A percentile compares a stretch with the other conserved stretches of the same genome.
Evolutionary conservation across 2,329 filamentous ascomycete species (phyloP).

Genomic region (Xylaria sp.): DNA sequence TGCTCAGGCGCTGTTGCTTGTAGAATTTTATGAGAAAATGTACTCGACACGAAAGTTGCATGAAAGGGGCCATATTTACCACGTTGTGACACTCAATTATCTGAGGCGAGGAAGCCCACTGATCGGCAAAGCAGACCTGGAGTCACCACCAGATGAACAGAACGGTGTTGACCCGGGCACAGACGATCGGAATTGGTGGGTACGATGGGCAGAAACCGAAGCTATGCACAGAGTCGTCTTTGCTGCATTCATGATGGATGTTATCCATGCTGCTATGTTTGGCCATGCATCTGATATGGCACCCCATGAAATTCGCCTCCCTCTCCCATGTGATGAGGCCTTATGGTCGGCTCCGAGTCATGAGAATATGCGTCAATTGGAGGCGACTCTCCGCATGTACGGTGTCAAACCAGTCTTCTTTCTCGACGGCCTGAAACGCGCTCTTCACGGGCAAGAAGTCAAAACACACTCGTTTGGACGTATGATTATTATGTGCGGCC

Average conservation of each 20-base stretch:
- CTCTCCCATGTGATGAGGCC: slow-evolving; percentile 86
- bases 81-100: slow-evolving; percentile 83
- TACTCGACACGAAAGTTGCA: slow-evolving; percentile 84
- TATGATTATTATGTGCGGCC: slow-evolving; percentile 88
- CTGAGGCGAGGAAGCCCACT: slow-evolving; percentile 88
- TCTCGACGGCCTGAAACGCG: slow-evolving; percentile 84
- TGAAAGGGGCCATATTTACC: slow-evolving; percentile 89
- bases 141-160: slow-evolving; percentile 77
- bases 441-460: slow-evolving; percentile 82
- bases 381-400: slow-evolving; percentile 79
- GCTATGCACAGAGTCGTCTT: slow-evolving; percentile 88
- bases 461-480: slow-evolving; percentile 88
- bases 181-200: slow-evolving; percentile 73
- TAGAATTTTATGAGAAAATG: slow-evolving; percentile 94
- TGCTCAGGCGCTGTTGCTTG: slow-evolving; percentile 82
- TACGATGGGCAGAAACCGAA: slow-evolving; percentile 88
- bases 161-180: slow-evolving; percentile 66
- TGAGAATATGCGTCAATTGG: slow-evolving; percentile 78
- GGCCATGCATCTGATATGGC: slow-evolving; percentile 91
- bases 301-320: slow-evolving; percentile 86
- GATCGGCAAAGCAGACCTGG: slow-evolving; percentile 80
- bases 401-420: slow-evolving; percentile 84
- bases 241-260: slow-evolving; percentile 88
- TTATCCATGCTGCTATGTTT: slow-evolving; percentile 91
- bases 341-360: slow-evolving; percentile 86